These are phyloP conservation scores for Toxicodendron radicans DNA, from an alignment of 345 rosid species.

Conservation along the genomic window DNA sequence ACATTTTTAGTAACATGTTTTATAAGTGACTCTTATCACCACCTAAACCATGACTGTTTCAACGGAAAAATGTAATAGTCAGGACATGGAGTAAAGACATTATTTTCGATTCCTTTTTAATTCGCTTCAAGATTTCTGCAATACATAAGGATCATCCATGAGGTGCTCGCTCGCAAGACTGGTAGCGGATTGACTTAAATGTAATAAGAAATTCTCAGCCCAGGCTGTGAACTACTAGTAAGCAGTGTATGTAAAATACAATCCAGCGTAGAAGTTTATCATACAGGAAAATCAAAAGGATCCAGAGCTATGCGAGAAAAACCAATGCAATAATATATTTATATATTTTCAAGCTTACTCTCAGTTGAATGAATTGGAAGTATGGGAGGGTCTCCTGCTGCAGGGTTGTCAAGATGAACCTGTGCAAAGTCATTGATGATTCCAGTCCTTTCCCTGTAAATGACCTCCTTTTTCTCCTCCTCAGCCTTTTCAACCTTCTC, in stretches of 20 bases:
- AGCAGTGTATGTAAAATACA: neutral
- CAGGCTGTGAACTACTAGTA: neutral
- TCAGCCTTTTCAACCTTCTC: slow-evolving; percentile 43
- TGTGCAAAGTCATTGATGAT: slow-evolving; percentile 19
- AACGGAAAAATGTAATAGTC: no score
- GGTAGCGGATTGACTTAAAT: neutral
- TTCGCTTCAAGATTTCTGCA: no score
- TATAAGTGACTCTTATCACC: no score
- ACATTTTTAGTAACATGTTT: no score
- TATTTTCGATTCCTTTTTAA: no score
- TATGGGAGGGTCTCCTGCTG: slow-evolving; percentile 19
- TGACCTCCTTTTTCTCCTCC: slow-evolving; percentile 33
- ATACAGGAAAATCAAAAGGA: neutral
- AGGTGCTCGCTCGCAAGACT: no score
- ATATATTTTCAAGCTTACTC: slow-evolving; percentile 25
- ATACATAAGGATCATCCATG: no score
- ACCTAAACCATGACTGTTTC: no score
- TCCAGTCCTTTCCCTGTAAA: slow-evolving; percentile 19
- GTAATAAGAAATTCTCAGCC: neutral
- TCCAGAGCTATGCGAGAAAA: neutral
- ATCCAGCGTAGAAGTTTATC: neutral
- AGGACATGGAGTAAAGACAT: no score
- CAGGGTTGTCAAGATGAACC: slow-evolving; percentile 16
- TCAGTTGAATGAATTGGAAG: slow-evolving; percentile 30
- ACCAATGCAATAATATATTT: slow-evolving; percentile 21